A percentile compares a stretch with the other conserved stretches of the same genome.
Evolutionary conservation across 2,329 filamentous ascomycete species (phyloP).

Genomic region (Keithomyces neogunnii): DNA sequence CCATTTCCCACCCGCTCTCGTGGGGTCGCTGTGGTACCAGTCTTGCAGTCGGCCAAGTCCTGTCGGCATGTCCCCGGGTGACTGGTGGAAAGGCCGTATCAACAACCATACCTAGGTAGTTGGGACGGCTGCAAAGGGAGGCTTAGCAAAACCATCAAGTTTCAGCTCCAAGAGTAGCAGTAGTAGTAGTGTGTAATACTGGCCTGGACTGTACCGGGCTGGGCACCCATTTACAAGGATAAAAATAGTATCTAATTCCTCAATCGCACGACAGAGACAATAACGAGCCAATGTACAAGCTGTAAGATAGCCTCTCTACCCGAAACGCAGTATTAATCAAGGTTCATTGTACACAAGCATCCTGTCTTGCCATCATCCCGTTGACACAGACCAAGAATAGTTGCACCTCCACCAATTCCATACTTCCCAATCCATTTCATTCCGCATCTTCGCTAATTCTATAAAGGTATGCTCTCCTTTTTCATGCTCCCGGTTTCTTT

Average conservation of each 20-base stretch:
- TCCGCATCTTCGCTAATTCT: slow-evolving; percentile 8
- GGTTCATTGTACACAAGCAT: slow-evolving; percentile 33
- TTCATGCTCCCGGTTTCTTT: slow-evolving; percentile 2
- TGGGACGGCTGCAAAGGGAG: no score
- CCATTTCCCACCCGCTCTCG: no score
- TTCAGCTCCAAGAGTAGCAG: no score
- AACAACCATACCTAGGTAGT: no score
- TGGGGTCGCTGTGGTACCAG: no score
- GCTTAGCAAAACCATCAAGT: no score
- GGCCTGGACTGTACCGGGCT: no score
- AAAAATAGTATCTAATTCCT: slow-evolving; percentile 8
- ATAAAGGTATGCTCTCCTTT: slow-evolving; percentile 11
- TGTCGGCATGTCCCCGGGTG: no score
- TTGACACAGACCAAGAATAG: slow-evolving; percentile 4
- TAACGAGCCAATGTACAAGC: slow-evolving; percentile 21
- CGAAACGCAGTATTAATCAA: slow-evolving; percentile 31
- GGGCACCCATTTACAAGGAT: background rate
- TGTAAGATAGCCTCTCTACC: slow-evolving; percentile 16
- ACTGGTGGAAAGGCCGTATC: no score
- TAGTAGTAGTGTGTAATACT: no score
- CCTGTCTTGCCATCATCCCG: slow-evolving; percentile 18
- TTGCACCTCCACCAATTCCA: background rate
- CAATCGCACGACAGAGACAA: slow-evolving; percentile 12
- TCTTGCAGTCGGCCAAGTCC: no score
- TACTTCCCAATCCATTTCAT: slow-evolving; percentile 3